phyloP scores from a whole-genome alignment of 192 early-diverging fungal genomes.

The Diversispora epigaea region DNA sequence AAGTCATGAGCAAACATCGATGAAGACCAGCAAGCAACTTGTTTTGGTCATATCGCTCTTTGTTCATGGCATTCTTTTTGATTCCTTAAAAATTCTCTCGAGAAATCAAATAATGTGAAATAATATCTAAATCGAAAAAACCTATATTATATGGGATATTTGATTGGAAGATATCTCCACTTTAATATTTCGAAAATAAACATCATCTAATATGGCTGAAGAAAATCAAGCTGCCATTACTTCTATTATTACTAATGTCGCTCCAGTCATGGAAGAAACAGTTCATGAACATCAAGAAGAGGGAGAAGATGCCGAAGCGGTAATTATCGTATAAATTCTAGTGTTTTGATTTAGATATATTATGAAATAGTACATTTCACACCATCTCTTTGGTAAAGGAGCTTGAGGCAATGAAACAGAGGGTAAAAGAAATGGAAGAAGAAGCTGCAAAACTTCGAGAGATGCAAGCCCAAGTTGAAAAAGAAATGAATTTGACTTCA shows the following conservation, averaged over 20 bases:
- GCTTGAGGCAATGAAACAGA: constrained; percentile 74
- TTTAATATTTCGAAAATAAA: neutral
- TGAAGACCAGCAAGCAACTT: neutral
- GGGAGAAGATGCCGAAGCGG: constrained; percentile 33
- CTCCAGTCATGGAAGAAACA: neutral
- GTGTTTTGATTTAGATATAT: neutral
- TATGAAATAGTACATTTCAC: neutral
- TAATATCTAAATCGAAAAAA: constrained; percentile 17
- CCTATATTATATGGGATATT: constrained; percentile 11
- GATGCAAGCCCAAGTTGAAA: constrained; percentile 76
- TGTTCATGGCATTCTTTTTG: constrained; percentile 12
- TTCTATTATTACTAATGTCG: too few relatives aligned
- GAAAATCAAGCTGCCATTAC: constrained; percentile 4
- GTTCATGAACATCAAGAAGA: constrained; percentile 19
- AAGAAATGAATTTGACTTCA: constrained; percentile 61
- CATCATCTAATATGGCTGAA: constrained; percentile 12
- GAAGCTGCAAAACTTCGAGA: constrained; percentile 78
- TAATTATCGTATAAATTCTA: neutral
- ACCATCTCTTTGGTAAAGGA: constrained; percentile 13
- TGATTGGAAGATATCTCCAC: neutral
- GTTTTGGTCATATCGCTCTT: constrained; percentile 5
- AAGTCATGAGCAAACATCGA: constrained; percentile 9
- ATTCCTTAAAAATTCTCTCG: neutral
- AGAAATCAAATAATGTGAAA: neutral
- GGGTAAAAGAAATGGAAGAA: constrained; percentile 78